phyloP scores from a whole-genome alignment of 495 filamentous ascomycete species.

The Lichenothelia convexa region DNA sequence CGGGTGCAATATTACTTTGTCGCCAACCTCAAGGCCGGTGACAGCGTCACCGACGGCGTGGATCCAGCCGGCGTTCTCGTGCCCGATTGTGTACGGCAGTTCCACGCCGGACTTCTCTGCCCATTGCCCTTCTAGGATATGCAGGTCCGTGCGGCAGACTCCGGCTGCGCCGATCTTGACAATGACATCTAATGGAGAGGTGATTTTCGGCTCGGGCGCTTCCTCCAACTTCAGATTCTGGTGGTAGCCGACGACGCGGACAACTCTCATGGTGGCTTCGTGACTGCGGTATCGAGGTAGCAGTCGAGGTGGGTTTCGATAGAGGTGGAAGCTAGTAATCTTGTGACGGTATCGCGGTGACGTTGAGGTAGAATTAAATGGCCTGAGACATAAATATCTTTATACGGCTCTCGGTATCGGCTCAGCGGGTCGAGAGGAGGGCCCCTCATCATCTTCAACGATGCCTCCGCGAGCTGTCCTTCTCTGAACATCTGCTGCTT shows the following conservation, averaged over 20 bases:
- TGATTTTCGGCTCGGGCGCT: constrained; percentile 3
- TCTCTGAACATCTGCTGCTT: no score
- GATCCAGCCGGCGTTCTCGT: constrained; percentile 4
- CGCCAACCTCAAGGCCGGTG: neutral
- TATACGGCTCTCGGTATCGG: no score
- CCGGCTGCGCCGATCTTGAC: constrained; percentile 7
- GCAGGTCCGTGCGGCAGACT: constrained; percentile 5
- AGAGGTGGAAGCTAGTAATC: no score
- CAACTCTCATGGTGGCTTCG: constrained; percentile 4
- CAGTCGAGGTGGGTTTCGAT: constrained; percentile 2
- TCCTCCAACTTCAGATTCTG: constrained; percentile 4
- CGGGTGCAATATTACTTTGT: constrained; percentile 5
- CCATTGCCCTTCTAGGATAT: constrained; percentile 5
- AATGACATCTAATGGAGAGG: constrained; percentile 2
- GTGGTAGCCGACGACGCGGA: constrained; percentile 4
- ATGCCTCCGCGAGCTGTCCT: no score
- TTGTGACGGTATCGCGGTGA: no score
- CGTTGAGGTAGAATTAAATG: no score
- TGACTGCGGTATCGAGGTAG: neutral
- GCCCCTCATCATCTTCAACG: no score
- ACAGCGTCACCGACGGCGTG: constrained; percentile 3
- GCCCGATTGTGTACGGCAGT: constrained; percentile 4
- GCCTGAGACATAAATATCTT: no score
- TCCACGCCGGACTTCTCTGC: constrained; percentile 3
- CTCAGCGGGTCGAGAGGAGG: no score